Percentiles rank a stretch among this genome's conserved stretches.
phyloP scores from a whole-genome alignment of 2,329 filamentous ascomycete species.

The Cercospora canescens region DNA sequence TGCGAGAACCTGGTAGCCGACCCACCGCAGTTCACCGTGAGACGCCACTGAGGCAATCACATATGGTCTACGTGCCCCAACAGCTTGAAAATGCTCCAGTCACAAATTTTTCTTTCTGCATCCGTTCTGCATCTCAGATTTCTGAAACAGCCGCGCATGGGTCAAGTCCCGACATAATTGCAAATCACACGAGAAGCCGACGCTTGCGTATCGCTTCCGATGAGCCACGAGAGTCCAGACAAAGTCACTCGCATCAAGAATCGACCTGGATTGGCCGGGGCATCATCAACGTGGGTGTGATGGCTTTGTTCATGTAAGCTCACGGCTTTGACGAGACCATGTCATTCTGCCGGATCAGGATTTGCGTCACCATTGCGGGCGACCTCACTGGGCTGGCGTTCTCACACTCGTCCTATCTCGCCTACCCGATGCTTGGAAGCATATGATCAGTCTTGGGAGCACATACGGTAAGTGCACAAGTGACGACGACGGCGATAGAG shows the following conservation, averaged over 20 bases:
- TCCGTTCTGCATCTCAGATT: neutral
- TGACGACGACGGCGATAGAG: neutral
- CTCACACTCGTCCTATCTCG: neutral
- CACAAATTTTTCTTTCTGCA: neutral
- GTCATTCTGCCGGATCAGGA: slow-evolving; percentile 1
- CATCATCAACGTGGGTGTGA: neutral
- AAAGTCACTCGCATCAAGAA: neutral
- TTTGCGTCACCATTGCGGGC: neutral
- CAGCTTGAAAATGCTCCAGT: neutral
- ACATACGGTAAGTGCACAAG: neutral
- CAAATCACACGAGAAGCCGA: slow-evolving; percentile 11
- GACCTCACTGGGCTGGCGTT: neutral
- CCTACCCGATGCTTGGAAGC: slow-evolving; percentile 3
- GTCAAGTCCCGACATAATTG: slow-evolving; percentile 1
- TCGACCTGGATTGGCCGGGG: neutral
- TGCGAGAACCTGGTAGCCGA: neutral
- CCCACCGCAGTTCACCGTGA: neutral
- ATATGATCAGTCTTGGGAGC: neutral
- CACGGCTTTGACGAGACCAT: neutral
- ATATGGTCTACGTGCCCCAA: neutral
- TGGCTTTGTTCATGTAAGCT: neutral
- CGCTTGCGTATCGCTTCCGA: neutral
- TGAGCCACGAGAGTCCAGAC: neutral
- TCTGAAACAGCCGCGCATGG: slow-evolving; percentile 12
- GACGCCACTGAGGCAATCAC: slow-evolving; percentile 1